Evolutionary conservation across 2,329 filamentous ascomycete genomes (phyloP), one percentile per base, ranked within the genome.

Genomic region (Penicillium griseofulvum): DNA sequence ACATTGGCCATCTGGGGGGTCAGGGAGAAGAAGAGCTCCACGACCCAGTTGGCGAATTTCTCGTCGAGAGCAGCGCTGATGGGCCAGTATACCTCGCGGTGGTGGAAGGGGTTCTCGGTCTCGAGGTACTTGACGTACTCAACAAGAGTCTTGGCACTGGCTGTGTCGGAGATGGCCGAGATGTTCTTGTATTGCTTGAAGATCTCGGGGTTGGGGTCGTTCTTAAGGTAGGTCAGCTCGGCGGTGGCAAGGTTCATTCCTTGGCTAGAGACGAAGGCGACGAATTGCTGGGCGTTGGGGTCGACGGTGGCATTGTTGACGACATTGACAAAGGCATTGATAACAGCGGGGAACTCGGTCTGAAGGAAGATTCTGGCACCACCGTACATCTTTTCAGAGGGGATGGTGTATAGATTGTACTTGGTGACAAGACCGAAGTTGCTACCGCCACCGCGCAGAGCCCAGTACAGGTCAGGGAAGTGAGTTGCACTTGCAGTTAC

Each of bases 361-460:
- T 59, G 53, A 5, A 59, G 49, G 58, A 71, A 77, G 12, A 63
- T 56, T 17, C 66, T 65, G 4, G 66, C 51, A 8, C 75, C 74
- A 33, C 74, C 76, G 71, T 74, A 77, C 48, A 80, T 66, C 2
- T 67, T 31, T 12, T 70, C 72, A 8, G 66, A 71, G 1, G 70
- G 65, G 43, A 74, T 71, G 0, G 75, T 74, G 12, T 67, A 66
- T 14, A 80, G 64, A 22, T 77, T 72, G 55, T 75, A 75, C 10
- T 64, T 67, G 16, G 77, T 74, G 51, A 76, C 71, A 38, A 76
- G 65, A 26, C 62, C 68, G 50, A 75, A 69, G 54, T 75, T 75
- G 61, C 70, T 72, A 29, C 72, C 72, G 11, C 76, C 76, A 10
- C 76, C 76, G 12, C 70, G 66, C 6, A 77, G 62, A 6, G 75